These are phyloP conservation scores for Wakefieldia striispora DNA, from an alignment of 768 basidiomycete species.

Conservation along the genomic window DNA sequence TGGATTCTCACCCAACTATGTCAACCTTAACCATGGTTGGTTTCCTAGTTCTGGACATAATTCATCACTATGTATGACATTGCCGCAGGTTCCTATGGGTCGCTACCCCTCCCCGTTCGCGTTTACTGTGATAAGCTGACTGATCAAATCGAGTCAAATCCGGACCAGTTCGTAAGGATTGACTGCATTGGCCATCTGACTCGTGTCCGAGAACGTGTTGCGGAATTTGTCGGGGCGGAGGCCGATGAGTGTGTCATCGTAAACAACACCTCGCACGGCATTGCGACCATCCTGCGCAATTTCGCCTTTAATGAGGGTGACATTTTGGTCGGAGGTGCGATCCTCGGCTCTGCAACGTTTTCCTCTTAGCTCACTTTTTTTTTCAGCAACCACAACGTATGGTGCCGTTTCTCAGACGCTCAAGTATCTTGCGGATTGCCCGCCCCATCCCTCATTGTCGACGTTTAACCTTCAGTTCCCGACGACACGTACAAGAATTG, in stretches of 20 bases:
- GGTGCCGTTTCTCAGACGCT: constrained; percentile 49
- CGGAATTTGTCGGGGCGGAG: constrained; percentile 48
- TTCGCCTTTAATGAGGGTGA: constrained; percentile 55
- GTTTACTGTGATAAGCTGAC: constrained; percentile 41
- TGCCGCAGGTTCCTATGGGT: constrained; percentile 57
- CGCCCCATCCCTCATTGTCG: constrained; percentile 51
- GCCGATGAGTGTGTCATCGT: constrained; percentile 57
- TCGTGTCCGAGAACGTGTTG: constrained; percentile 44
- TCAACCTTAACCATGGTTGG: constrained; percentile 66
- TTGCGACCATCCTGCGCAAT: constrained; percentile 68
- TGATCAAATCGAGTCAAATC: constrained; percentile 47
- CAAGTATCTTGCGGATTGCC: constrained; percentile 51
- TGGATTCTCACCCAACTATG: constrained; percentile 53
- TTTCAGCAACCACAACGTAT: constrained; percentile 57
- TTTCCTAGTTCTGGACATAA: not conserved
- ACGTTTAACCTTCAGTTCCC: constrained; percentile 56
- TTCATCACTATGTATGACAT: not conserved
- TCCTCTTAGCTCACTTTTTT: not conserved
- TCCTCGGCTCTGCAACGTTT: not conserved
- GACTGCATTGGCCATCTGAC: constrained; percentile 34
- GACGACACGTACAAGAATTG: constrained; percentile 51
- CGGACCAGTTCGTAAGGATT: constrained; percentile 53
- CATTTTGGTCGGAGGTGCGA: constrained; percentile 49
- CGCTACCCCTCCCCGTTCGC: constrained; percentile 53
- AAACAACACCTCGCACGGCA: constrained; percentile 29